Conservation (phyloP, 2,329 filamentous ascomycete species). For the Penicillium sp. region DNA sequence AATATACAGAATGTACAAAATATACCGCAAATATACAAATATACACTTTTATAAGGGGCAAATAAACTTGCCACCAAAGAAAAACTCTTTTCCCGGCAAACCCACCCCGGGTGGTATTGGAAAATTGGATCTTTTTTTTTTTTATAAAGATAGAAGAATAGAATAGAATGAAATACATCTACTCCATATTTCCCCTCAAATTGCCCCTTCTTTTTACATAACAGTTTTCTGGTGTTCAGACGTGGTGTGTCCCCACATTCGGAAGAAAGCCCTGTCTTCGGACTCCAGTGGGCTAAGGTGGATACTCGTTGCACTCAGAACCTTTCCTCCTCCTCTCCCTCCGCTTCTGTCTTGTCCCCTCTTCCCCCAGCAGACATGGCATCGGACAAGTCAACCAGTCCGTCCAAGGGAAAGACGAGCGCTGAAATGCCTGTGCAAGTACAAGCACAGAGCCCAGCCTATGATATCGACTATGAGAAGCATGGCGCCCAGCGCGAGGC, state of each 20-base stretch:
- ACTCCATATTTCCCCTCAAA: background rate
- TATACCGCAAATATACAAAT: too few species aligned
- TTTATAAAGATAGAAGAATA: background rate
- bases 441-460: constrained; percentile 11
- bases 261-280: constrained; percentile 9
- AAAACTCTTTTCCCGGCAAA: constrained; percentile 6
- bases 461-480: constrained; percentile 40
- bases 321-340: constrained; percentile 6
- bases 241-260: constrained; percentile 14
- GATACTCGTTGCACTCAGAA: constrained; percentile 12
- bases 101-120: constrained; percentile 1
- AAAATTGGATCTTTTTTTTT: too few species aligned
- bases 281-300: constrained; percentile 11
- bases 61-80: background rate
- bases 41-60: background rate
- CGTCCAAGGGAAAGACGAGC: constrained; percentile 25
- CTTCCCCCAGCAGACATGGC: constrained; percentile 24
- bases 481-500: constrained; percentile 47
- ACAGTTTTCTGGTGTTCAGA: constrained; percentile 7
- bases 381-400: constrained; percentile 16
- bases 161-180: background rate
- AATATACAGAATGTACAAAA: too few species aligned
- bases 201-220: constrained; percentile 25
- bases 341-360: background rate
- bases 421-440: constrained; percentile 24